Evolutionary conservation across 257 asterid genomes (phyloP).

Genomic region (Solanum megistacrolobum): DNA sequence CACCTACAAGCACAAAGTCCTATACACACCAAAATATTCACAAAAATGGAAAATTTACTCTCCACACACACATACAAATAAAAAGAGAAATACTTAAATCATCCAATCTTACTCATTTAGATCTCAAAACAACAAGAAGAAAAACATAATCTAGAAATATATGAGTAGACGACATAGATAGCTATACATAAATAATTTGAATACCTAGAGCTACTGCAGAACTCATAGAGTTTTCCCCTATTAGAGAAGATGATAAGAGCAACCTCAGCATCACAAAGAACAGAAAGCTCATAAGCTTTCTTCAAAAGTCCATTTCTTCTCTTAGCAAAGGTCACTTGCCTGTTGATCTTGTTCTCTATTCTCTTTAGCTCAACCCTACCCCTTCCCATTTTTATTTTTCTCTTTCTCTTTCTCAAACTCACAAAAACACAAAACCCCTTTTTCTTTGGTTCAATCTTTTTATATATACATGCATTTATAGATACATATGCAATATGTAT

Average conservation of each 20-base stretch:
- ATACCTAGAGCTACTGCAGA: slow-evolving; percentile 14
- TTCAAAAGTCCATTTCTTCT: slow-evolving; percentile 12
- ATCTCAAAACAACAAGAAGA: slow-evolving; percentile 13
- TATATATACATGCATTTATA: slow-evolving; percentile 12
- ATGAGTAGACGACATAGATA: not conserved
- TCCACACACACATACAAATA: slow-evolving; percentile 11
- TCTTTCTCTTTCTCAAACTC: not conserved
- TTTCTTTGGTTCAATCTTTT: slow-evolving; percentile 2
- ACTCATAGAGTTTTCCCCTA: slow-evolving; percentile 10
- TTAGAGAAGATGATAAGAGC: slow-evolving; percentile 12
- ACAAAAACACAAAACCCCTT: slow-evolving; percentile 3
- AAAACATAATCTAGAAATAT: not conserved
- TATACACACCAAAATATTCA: slow-evolving; percentile 57
- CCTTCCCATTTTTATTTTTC: slow-evolving; percentile 3
- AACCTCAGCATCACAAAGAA: slow-evolving; percentile 15
- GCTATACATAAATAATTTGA: not conserved
- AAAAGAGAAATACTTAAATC: slow-evolving; percentile 8
- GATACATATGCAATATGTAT: slow-evolving; percentile 11
- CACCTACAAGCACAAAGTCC: slow-evolving; percentile 58
- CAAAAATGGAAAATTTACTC: slow-evolving; percentile 54
- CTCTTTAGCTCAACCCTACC: slow-evolving; percentile 16
- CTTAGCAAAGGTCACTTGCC: slow-evolving; percentile 11
- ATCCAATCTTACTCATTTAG: slow-evolving; percentile 6
- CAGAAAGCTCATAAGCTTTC: slow-evolving; percentile 12
- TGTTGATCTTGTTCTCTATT: slow-evolving; percentile 9